Evolutionary conservation across 2,329 filamentous ascomycete species (phyloP).

Genomic region (Fusarium virguliforme): DNA sequence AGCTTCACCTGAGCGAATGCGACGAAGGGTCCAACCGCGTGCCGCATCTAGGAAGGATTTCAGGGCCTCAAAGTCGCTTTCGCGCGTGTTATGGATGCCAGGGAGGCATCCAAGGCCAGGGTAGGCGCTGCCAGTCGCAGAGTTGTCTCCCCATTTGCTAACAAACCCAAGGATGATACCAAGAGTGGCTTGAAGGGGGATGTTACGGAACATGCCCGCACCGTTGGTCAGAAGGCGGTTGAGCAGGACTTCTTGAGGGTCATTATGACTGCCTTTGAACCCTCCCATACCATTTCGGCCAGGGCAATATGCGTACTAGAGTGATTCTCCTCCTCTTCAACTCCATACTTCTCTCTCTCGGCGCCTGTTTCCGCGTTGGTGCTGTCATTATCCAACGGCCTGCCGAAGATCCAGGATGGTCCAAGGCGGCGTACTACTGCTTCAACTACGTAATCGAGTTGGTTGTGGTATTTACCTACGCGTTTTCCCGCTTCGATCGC

Average conservation of each 20-base stretch:
- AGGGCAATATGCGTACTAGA: neutral
- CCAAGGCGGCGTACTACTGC: neutral
- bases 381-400: neutral
- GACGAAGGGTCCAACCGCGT: neutral
- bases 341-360: neutral
- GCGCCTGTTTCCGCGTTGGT: neutral
- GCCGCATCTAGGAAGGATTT: neutral
- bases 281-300: neutral
- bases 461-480: neutral
- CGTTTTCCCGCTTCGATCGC: neutral
- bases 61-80: neutral
- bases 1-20: neutral
- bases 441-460: neutral
- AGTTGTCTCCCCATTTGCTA: neutral
- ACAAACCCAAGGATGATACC: neutral
- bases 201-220: constrained; percentile 1
- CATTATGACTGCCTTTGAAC: neutral
- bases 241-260: neutral
- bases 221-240: neutral
- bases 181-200: neutral
- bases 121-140: neutral
- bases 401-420: neutral
- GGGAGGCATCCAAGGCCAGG: neutral
- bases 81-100: neutral
- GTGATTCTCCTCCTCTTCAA: neutral